A percentile compares a stretch with the other conserved stretches of the same genome.
These are phyloP conservation scores for Plasmodium knowlesi DNA, from an alignment of 169 alveolate genomes.

Conservation along the genomic window DNA sequence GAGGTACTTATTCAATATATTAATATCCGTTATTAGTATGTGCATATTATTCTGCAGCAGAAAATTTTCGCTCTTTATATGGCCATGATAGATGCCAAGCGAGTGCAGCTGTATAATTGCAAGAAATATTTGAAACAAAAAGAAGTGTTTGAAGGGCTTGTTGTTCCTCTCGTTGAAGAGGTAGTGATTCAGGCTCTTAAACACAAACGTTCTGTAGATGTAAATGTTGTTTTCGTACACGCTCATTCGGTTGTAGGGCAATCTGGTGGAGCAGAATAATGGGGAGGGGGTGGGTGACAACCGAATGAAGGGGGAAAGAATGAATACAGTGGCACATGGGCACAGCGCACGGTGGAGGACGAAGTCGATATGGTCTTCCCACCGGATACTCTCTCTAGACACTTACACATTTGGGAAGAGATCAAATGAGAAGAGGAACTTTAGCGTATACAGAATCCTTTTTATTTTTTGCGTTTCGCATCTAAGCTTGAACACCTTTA, in stretches of 20 bases:
- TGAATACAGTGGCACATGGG: neutral
- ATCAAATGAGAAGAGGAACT: slow-evolving; percentile 65
- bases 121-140: slow-evolving; percentile 69
- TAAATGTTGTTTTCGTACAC: slow-evolving; percentile 68
- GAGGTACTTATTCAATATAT: slow-evolving; percentile 33
- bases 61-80: slow-evolving; percentile 77
- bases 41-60: slow-evolving; percentile 66
- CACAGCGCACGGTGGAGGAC: neutral
- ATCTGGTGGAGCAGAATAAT: neutral
- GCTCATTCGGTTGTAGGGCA: slow-evolving; percentile 70
- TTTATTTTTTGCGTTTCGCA: slow-evolving; percentile 58
- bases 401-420: slow-evolving; percentile 71
- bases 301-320: neutral
- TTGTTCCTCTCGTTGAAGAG: slow-evolving; percentile 27
- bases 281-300: neutral
- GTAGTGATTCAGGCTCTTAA: slow-evolving; percentile 43
- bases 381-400: neutral
- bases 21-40: slow-evolving; percentile 76
- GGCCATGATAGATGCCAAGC: slow-evolving; percentile 77
- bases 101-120: slow-evolving; percentile 76
- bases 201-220: slow-evolving; percentile 55
- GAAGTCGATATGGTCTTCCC: neutral
- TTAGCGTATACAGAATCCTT: slow-evolving; percentile 57
- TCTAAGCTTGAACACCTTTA: slow-evolving; percentile 43
- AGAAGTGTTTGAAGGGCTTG: slow-evolving; percentile 20